Conservation (phyloP, 768 basidiomycete species). For the Calocybe cyanea region DNA sequence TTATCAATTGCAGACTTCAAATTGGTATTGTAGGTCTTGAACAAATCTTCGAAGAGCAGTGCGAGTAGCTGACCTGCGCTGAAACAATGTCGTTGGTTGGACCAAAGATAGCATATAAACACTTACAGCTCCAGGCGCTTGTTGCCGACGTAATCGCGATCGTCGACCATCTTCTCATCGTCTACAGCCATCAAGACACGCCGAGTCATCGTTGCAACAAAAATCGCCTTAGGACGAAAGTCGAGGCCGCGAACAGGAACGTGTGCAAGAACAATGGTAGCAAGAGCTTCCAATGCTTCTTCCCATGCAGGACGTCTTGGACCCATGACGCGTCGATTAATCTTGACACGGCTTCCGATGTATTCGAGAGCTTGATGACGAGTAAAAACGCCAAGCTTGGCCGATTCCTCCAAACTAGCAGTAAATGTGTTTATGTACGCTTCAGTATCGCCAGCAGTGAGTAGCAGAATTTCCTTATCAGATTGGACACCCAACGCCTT, state of each 20-base stretch:
- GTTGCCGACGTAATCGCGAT: conserved; percentile 98
- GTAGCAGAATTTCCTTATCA: conserved; percentile 94
- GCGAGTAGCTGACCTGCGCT: conserved; percentile 96
- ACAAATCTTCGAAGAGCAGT: conserved; percentile 94
- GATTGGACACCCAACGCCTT: conserved; percentile 96
- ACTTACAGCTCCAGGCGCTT: conserved; percentile 95
- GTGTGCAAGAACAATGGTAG: conserved; percentile 95
- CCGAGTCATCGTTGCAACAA: conserved; percentile 96
- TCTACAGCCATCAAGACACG: conserved; percentile 95
- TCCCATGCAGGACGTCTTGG: conserved; percentile 86
- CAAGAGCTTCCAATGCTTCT: conserved; percentile 94
- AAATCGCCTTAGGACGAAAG: conserved; percentile 91
- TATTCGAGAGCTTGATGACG: conserved; percentile 93
- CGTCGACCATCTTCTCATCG: conserved; percentile 96
- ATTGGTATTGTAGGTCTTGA: conserved; percentile 97
- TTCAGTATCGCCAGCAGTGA: conserved; percentile 90
- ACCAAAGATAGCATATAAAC: conserved; percentile 5
- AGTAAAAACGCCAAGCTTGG: conserved; percentile 87
- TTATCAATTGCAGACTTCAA: conserved; percentile 96
- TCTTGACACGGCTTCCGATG: conserved; percentile 90
- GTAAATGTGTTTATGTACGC: conserved; percentile 84
- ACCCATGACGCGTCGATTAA: conserved; percentile 77
- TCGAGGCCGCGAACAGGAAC: conserved; percentile 89
- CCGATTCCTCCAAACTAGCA: conserved; percentile 90
- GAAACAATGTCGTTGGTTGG: conserved; percentile 10